Evolutionary conservation across 768 basidiomycete species (phyloP).

Genomic region (Podaxis sp.): DNA sequence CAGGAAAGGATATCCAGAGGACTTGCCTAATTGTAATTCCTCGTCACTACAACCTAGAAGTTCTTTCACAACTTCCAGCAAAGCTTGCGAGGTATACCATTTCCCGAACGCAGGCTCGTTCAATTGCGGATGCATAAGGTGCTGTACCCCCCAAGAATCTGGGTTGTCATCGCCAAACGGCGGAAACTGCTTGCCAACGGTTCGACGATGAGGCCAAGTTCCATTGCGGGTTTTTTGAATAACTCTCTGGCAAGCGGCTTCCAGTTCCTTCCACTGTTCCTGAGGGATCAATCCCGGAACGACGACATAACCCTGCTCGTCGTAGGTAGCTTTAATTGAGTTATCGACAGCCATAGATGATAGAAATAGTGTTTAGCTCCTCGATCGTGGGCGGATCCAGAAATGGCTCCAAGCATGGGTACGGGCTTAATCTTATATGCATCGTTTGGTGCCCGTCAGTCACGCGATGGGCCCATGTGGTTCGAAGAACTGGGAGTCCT

Average conservation of each 20-base stretch:
- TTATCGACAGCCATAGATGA: slow-evolving; percentile 2
- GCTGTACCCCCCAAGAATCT: slow-evolving; percentile 82
- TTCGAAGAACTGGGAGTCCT: neutral
- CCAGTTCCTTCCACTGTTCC: slow-evolving; percentile 36
- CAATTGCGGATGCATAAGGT: slow-evolving; percentile 77
- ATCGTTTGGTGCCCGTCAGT: neutral
- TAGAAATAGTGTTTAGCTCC: neutral
- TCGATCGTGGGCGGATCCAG: neutral
- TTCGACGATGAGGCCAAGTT: slow-evolving; percentile 62
- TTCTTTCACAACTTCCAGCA: slow-evolving; percentile 41
- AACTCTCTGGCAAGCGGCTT: slow-evolving; percentile 48
- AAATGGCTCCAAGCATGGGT: neutral
- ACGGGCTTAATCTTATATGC: neutral
- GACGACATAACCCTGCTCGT: slow-evolving; percentile 64
- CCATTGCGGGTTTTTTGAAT: slow-evolving; percentile 56
- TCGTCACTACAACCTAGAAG: slow-evolving; percentile 57
- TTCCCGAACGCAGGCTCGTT: slow-evolving; percentile 54
- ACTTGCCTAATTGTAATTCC: slow-evolving; percentile 72
- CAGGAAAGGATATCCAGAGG: neutral
- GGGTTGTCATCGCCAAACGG: slow-evolving; percentile 58
- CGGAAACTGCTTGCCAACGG: slow-evolving; percentile 78
- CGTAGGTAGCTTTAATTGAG: slow-evolving; percentile 47
- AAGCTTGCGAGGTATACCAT: slow-evolving; percentile 62
- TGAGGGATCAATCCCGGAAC: slow-evolving; percentile 52
- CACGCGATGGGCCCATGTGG: slow-evolving; percentile 2